Conservation (phyloP, 108 stramenopile genomes). For the Thalassiosira profunda region DNA sequence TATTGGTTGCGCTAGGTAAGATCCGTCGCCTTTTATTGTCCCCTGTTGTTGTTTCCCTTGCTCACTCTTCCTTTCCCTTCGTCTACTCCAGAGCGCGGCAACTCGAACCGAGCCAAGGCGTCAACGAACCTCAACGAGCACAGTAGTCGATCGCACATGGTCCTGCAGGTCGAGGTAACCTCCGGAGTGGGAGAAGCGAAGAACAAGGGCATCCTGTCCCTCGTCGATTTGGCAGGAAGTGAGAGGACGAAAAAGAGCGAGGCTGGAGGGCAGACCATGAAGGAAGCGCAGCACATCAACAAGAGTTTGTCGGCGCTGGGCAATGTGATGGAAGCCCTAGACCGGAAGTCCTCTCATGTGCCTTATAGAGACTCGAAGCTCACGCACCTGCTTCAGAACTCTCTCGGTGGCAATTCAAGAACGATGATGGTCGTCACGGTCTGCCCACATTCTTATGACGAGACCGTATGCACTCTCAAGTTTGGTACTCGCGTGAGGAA, state of each 20-base stretch:
- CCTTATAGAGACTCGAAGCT: slow-evolving; percentile 97
- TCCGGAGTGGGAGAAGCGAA: slow-evolving; percentile 74
- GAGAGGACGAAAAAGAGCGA: slow-evolving; percentile 98
- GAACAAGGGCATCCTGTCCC: slow-evolving; percentile 88
- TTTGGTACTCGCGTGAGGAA: slow-evolving; percentile 97
- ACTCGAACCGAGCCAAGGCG: slow-evolving; percentile 92
- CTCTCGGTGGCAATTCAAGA: slow-evolving; percentile 95
- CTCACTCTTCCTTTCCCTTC: no score
- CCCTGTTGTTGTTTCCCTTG: no score
- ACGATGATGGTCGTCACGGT: slow-evolving; percentile 98
- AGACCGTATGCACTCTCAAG: slow-evolving; percentile 96
- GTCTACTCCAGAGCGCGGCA: no score
- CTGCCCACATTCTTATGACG: slow-evolving; percentile 95
- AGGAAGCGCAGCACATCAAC: slow-evolving; percentile 99
- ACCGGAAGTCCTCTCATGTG: slow-evolving; percentile 89
- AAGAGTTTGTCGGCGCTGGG: slow-evolving; percentile 97
- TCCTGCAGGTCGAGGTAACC: slow-evolving; percentile 90
- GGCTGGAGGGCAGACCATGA: slow-evolving; percentile 89
- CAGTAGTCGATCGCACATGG: slow-evolving; percentile 95
- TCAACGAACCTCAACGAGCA: slow-evolving; percentile 98
- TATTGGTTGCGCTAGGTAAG: slow-evolving; percentile 82
- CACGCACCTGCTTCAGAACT: slow-evolving; percentile 96
- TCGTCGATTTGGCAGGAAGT: slow-evolving; percentile 99
- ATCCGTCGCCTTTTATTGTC: no score
- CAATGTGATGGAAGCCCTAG: slow-evolving; percentile 98